Evolutionary conservation across 495 filamentous ascomycete genomes (phyloP), one percentile per base, ranked within the genome.

Genomic region (Hypoxylon lienhwacheense): DNA sequence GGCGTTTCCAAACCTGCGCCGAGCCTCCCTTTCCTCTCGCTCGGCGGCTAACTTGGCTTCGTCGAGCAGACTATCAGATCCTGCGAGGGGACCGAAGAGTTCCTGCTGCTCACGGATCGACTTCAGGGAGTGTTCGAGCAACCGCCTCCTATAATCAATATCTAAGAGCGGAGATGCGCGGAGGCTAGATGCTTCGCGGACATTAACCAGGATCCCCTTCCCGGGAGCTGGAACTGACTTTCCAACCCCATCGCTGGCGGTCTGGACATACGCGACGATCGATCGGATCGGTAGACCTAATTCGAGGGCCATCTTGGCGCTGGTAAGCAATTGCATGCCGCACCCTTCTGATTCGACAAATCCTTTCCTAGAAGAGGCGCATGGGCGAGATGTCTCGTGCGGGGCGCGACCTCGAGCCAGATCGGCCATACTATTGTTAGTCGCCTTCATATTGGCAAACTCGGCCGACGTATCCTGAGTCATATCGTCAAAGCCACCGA

Each of bases 281-380:
- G 91, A 91, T 66, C 96, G 87, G 65, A 97, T 97, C 10, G 93
- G 93, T 4, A 98, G 88, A 68, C 93, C 93, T 90, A 98, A 95
- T 55, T 97, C 92, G 20, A 98, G 73, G 29, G 93, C 93, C 47
- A 96, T 83, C 75, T 87, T 87, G 20, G 93, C 93, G 59, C 81
- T 93, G 89, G 96, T 96, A 67, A 98, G 91, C 49, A 98, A 81
- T 71, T 98, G 93, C 73, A 98, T 85, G 80, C 93, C 93, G 59
- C 88, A 95, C 54, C 93, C 92, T 75, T 97, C 92, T 0, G 93
- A 95, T 74, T 97, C 93, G 89, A 97, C 97, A 76, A 98, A 98
- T 24, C 93, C 93, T 57, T 88, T 91, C 65, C 93, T 79, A 4
- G 93, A 96, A 7, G 93, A 96, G 4, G 93, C 96, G 7, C 90